Evolutionary conservation across 2,329 filamentous ascomycete species (phyloP), one percentile per base, ranked within the genome.

Genomic region (Aspergillus sp.): DNA sequence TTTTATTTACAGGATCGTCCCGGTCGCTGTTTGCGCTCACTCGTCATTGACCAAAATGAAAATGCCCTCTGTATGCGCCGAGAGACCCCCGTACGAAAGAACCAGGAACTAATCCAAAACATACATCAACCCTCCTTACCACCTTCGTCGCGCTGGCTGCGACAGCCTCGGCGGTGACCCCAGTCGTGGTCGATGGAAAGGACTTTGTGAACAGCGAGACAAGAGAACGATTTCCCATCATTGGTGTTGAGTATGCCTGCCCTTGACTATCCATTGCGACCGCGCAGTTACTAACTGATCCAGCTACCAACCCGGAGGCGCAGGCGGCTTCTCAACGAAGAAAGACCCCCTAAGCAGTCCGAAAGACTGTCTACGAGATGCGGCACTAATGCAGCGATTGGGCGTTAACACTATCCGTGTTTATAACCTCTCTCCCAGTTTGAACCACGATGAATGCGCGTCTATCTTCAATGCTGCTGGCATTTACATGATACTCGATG

Each of bases 401-500:
- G 82, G 81, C 63, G 76, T 81, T 55, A 85, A 85, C 66, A 82
- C 80, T 7, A 81, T 84, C 56, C 80, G 82, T 50, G 75, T 81
- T 46, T 85, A 85, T 74, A 83, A 83, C 62, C 66, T 84, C 52
- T 75, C 81, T 53, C 79, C 81, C 15, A 68, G 69, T 2, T 63
- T 79, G 49, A 77, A 83, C 64, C 81, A 84, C 66, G 77, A 82
- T 54, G 69, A 77, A 49, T 84, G 81, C 61, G 79, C 75, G 49
- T 79, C 75, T 51, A 82, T 83, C 66, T 84, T 84, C 75, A 83
- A 84, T 58, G 74, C 75, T 2, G 81, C 79, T 25, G 82, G 82
- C 46, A 84, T 85, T 60, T 84, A 85, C 68, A 74, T 84, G 72
- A 72, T 84, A 46, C 67, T 84, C 41, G 82, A 85, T 54, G 81